Conservation (phyloP, 805 yeast species). For the baker's yeast (Saccharomyces cerevisiae) region DNA sequence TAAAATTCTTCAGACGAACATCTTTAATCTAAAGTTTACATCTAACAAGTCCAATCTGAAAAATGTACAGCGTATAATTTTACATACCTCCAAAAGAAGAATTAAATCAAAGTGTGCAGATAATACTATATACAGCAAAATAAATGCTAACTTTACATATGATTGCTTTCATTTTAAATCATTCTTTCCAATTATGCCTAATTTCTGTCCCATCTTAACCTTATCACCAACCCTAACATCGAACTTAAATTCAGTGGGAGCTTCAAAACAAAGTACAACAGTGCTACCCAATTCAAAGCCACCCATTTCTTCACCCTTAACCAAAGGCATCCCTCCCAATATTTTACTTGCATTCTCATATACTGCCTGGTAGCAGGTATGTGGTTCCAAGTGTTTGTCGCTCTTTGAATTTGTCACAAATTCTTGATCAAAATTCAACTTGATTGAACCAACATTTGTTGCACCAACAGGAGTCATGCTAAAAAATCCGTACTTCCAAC, state of each 20-base stretch:
- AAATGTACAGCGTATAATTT: not conserved
- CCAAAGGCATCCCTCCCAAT: constrained; percentile 79
- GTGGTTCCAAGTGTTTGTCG: constrained; percentile 43
- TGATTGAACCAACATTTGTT: constrained; percentile 93
- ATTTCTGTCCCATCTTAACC: constrained; percentile 75
- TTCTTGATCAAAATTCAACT: constrained; percentile 84
- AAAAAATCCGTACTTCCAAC: constrained; percentile 95
- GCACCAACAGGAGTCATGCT: constrained; percentile 99
- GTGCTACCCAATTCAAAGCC: constrained; percentile 95
- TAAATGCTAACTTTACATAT: not conserved
- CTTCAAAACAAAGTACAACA: constrained; percentile 94
- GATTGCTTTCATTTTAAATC: not conserved
- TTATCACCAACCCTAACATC: constrained; percentile 60
- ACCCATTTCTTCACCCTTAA: constrained; percentile 92
- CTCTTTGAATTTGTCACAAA: constrained; percentile 70
- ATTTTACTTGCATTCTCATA: constrained; percentile 69
- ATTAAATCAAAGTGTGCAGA: not conserved
- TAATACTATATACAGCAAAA: not conserved
- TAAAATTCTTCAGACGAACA: not conserved
- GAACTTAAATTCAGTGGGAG: constrained; percentile 74
- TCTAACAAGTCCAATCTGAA: not conserved
- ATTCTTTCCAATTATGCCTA: constrained; percentile 38
- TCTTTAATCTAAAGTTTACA: not conserved
- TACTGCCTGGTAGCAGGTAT: constrained; percentile 90
- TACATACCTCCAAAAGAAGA: not conserved